These are phyloP conservation scores for Leccinum pachyderme DNA, from an alignment of 1,284 basidiomycete species.

Conservation along the genomic window DNA sequence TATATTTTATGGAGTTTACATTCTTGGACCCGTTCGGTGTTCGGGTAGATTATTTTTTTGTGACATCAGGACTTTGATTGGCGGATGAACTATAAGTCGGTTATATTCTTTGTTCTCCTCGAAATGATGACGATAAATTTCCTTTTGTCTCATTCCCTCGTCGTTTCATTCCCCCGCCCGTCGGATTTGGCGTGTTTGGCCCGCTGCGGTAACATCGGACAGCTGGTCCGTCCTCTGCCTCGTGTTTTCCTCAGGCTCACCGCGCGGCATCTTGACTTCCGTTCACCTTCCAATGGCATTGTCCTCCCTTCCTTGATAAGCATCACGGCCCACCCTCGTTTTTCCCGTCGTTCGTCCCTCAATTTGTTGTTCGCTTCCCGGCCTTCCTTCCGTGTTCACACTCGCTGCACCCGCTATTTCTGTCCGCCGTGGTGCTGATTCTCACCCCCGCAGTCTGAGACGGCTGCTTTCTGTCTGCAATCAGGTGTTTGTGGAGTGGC, in stretches of 20 bases:
- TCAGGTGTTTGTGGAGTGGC: conserved; percentile 9
- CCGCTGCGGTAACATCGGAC: conserved; percentile 6
- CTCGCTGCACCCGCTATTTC: conserved; percentile 6
- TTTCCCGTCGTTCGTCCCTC: not conserved
- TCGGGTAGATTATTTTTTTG: not conserved
- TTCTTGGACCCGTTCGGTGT: not conserved
- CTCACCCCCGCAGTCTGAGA: conserved; percentile 10
- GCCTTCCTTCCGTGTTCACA: conserved; percentile 2
- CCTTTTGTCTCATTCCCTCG: not conserved
- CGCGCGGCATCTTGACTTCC: conserved; percentile 12
- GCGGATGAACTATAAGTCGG: not conserved
- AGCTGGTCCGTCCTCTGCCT: conserved; percentile 18
- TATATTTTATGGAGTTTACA: conserved; percentile 19
- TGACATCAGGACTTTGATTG: conserved; percentile 2
- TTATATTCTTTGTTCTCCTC: not conserved
- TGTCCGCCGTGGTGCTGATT: conserved; percentile 14
- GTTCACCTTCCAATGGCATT: conserved; percentile 6
- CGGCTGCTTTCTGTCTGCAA: conserved; percentile 8
- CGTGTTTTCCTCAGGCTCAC: conserved; percentile 20
- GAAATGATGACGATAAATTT: not conserved
- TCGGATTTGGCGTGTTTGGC: not conserved
- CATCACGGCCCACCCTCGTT: conserved; percentile 3
- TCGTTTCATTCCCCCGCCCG: not conserved
- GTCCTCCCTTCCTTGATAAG: conserved; percentile 21
- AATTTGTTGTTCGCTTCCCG: not conserved